Conservation (phyloP, 1,284 basidiomycete species). For the Microbotryomycetes sp. region DNA sequence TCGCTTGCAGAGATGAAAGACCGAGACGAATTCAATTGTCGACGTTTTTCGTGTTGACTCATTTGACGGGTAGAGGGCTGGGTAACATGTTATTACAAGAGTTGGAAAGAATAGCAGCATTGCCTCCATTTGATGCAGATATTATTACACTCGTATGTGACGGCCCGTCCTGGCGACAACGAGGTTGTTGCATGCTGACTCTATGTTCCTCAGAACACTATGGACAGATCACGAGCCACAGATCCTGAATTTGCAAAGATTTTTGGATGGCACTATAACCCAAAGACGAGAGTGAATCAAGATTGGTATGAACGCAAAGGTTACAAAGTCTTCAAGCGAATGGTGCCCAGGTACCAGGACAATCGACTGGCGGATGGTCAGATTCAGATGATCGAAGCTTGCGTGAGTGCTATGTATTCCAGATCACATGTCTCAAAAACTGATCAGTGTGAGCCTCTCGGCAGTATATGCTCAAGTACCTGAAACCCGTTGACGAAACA, state of each 20-base stretch:
- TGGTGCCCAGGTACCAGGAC: conserved; percentile 12
- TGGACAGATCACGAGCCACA: not conserved
- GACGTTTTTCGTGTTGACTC: conserved; percentile 18
- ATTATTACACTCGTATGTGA: conserved; percentile 19
- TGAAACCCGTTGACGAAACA: too few species aligned
- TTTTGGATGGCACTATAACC: not conserved
- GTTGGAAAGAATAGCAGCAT: conserved; percentile 10
- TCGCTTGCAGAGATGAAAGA: not conserved
- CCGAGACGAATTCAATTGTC: conserved; percentile 7
- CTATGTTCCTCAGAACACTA: not conserved
- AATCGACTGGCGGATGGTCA: too few species aligned
- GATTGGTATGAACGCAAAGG: conserved; percentile 23
- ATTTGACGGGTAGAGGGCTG: conserved; percentile 16
- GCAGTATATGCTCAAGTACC: too few species aligned
- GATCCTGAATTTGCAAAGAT: not conserved
- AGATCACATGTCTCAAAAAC: too few species aligned
- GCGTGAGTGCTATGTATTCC: too few species aligned
- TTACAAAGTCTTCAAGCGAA: conserved; percentile 14
- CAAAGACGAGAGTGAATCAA: conserved; percentile 7
- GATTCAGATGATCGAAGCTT: too few species aligned
- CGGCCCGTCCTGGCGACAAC: too few species aligned
- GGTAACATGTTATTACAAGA: conserved; percentile 18
- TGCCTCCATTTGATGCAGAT: not conserved
- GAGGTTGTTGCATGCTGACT: conserved; percentile 1
- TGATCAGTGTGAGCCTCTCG: too few species aligned